Evolutionary conservation across 768 basidiomycete species (phyloP).

Genomic region (Pseudohyphozyma bogoriensis): DNA sequence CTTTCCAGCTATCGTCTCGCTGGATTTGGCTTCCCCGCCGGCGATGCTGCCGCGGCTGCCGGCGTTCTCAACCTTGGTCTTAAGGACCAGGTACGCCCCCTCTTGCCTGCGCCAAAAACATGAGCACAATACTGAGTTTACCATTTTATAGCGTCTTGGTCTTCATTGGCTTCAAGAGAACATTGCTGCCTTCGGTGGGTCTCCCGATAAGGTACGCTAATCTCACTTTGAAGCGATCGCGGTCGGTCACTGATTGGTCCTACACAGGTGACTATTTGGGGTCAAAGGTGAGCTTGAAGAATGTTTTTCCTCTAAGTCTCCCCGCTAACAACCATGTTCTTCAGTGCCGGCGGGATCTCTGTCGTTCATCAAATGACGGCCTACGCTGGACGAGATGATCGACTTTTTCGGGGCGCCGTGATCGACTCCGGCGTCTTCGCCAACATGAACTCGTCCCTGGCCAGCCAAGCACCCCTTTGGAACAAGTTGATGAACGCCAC

Average conservation of each 20-base stretch:
- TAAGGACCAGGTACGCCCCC: not conserved
- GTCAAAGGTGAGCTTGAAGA: slow-evolving; percentile 38
- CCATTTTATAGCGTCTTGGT: slow-evolving; percentile 10
- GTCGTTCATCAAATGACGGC: not conserved
- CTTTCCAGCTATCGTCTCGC: slow-evolving; percentile 7
- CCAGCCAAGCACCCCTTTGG: no score
- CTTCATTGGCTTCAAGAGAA: slow-evolving; percentile 47
- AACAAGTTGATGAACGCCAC: not conserved
- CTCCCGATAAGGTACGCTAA: slow-evolving; percentile 44
- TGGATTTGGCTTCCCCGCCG: slow-evolving; percentile 16
- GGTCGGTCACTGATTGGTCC: no score
- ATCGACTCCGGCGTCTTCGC: slow-evolving; percentile 9
- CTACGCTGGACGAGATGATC: slow-evolving; percentile 6
- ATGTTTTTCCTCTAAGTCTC: not conserved
- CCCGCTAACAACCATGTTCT: not conserved
- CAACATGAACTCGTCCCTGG: not conserved
- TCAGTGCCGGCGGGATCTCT: not conserved
- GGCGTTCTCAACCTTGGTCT: slow-evolving; percentile 3
- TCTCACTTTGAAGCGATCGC: no score
- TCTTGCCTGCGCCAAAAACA: not conserved
- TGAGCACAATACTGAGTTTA: not conserved
- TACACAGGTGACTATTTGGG: slow-evolving; percentile 52
- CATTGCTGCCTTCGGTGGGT: slow-evolving; percentile 53
- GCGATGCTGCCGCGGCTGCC: not conserved
- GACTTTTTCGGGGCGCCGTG: slow-evolving; percentile 2